Evolutionary conservation across 2,329 filamentous ascomycete species (phyloP).

Genomic region (Mollisiaceae sp.): DNA sequence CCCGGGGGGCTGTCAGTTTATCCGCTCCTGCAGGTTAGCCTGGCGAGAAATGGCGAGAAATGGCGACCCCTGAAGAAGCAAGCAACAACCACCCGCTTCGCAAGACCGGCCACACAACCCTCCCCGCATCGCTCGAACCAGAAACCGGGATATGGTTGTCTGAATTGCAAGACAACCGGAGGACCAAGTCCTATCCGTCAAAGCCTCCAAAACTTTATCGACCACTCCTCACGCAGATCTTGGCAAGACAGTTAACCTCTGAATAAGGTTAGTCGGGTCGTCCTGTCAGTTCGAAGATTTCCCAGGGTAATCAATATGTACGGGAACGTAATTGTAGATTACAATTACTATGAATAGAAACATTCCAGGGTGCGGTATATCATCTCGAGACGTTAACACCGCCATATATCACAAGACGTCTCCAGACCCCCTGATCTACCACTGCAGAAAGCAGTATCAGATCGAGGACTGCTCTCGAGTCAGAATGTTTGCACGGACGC

Average conservation of each 20-base stretch:
- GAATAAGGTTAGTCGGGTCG: background rate
- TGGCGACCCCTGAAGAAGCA: constrained; percentile 17
- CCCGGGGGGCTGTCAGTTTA: constrained; percentile 10
- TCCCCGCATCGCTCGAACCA: constrained; percentile 20
- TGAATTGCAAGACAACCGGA: constrained; percentile 4
- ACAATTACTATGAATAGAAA: constrained; percentile 14
- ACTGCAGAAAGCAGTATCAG: constrained; percentile 4
- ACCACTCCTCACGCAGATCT: background rate
- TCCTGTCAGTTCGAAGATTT: background rate
- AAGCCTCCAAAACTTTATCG: background rate
- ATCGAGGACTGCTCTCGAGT: background rate
- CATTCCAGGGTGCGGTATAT: background rate
- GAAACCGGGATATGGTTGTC: constrained; percentile 7
- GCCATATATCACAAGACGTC: constrained; percentile 14
- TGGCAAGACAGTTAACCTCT: background rate
- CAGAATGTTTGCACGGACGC: constrained; percentile 12
- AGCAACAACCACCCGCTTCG: constrained; percentile 18
- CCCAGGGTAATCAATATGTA: background rate
- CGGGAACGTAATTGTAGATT: constrained; percentile 14
- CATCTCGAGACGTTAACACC: constrained; percentile 5
- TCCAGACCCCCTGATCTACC: constrained; percentile 11
- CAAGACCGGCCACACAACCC: constrained; percentile 6
- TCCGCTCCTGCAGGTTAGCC: constrained; percentile 8
- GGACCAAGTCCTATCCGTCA: constrained; percentile 3
- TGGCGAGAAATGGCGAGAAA: constrained; percentile 11